Evolutionary conservation across 2,329 filamentous ascomycete species (phyloP).

Genomic region (Beauveria pseudobassiana): DNA sequence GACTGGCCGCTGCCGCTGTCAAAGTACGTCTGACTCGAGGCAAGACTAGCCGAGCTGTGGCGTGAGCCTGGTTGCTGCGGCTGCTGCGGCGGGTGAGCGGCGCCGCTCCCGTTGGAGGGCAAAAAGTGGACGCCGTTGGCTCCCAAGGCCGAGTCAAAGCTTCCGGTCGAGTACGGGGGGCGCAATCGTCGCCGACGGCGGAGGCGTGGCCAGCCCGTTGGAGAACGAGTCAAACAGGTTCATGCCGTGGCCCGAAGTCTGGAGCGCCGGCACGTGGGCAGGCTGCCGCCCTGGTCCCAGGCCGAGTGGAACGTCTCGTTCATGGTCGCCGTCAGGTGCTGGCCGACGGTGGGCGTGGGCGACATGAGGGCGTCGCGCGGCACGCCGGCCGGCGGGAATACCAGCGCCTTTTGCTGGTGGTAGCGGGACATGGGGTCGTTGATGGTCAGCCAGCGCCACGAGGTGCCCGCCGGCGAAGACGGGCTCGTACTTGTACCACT

Average conservation of each 20-base stretch:
- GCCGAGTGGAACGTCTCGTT: conserved; percentile 47
- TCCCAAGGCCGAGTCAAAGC: conserved; percentile 34
- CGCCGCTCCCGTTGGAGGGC: conserved; percentile 20
- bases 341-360: conserved; percentile 40
- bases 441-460: conserved; percentile 55
- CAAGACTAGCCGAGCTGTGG: conserved; percentile 16
- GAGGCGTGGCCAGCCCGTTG: conserved; percentile 48
- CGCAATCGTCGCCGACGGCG: conserved; percentile 42
- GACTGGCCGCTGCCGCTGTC: conserved; percentile 20
- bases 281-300: conserved; percentile 32
- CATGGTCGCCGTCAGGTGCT: conserved; percentile 48
- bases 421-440: conserved; percentile 52
- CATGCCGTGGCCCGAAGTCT: conserved; percentile 26
- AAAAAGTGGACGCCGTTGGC: conserved; percentile 24
- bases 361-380: conserved; percentile 43
- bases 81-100: conserved; percentile 3
- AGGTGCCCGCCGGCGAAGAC: conserved; percentile 44
- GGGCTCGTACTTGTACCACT: conserved; percentile 42
- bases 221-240: conserved; percentile 43
- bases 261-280: conserved; percentile 28
- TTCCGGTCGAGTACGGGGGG: conserved; percentile 39
- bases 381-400: conserved; percentile 27
- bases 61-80: conserved; percentile 10
- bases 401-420: conserved; percentile 43
- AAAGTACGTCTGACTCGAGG: conserved; percentile 24